Evolutionary conservation across 2,329 filamentous ascomycete species (phyloP), one percentile per base, ranked within the genome.

Genomic region (Trichothecium roseum): DNA sequence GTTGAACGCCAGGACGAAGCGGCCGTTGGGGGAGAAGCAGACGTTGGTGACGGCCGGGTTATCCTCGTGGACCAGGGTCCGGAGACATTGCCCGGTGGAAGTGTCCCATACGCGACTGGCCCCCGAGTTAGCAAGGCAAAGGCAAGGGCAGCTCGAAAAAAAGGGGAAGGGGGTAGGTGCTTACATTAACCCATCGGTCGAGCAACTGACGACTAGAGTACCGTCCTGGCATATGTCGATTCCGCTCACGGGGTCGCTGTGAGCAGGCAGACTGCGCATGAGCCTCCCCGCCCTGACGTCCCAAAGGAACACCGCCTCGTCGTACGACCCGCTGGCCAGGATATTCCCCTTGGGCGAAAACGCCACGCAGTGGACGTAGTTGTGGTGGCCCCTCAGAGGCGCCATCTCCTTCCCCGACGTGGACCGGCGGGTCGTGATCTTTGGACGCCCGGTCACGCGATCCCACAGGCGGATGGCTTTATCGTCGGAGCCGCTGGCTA

Each of bases 291-390:
- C 85, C 12, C 91, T 74, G 12, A 96, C 84, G 56, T 98, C 91
- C 91, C 91, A 98, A 5, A 98, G 62, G 45, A 94, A 95, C 0
- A 98, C 86, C 4, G 91, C 91, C 64, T 98, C 91, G 47, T 98
- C 91, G 59, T 95, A 96, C 44, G 84, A 93, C 10, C 91, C 91
- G 45, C 84, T 93, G 13, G 88, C 91, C 24, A 98, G 73, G 53
- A 96, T 94, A 53, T 98, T 98, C 17, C 91, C 91, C 57, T 95
- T 96, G 2, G 91, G 91, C n/a, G 85, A 89, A 57, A 96, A 96
- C 5, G 88, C 87, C 24, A 98, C 68, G 34, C 82, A 86, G 60
- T 94, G 94, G 22, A 98, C 81, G 58, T 96, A 96, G 59, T 93
- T 96, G 57, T 95, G 87, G 51, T 98, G 91, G 3, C 91, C 89